Evolutionary conservation across 2,329 filamentous ascomycete genomes (phyloP), one percentile per base, ranked within the genome.

Genomic region (Fusarium sp.): DNA sequence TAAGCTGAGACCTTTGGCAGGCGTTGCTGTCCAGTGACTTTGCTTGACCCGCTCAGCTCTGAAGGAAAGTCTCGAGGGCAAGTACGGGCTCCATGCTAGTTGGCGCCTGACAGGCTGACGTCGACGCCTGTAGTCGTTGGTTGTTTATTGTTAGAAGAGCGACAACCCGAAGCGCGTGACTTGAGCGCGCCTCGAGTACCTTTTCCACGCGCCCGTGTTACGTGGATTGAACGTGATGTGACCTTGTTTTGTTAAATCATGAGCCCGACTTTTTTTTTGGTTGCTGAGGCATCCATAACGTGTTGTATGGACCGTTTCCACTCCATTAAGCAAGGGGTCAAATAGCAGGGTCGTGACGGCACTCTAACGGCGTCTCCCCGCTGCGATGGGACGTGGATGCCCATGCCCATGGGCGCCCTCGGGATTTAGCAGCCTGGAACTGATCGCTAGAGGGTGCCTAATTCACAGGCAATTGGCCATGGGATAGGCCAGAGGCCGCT

Each of bases 231-330:
- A 70, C 53, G 58, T 65, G 69, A 71, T 60, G 66, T 66, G 73
- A 65, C 62, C 59, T 56, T 68, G 63, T 53, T 71, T 67, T 63
- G 56, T 59, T 54, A 24, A 65, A 69, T 71, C 64, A 61, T 69
- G 69, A 65, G 64, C 59, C 45, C 24, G 18, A 34, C 45, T 42
- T 42, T 57, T 62, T 30, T 45, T 34, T 37, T 65, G 65, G 72
- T 75, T 75, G 73, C 73, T 73, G 68, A 75, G 73, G 73, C 73
- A 73, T 71, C 64, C 67, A 57, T 44, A 61, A 55, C 25, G 56
- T 63, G 30, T 42, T 24, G 37, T 16, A 45, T 29, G 24, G 29
- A 37, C 30, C 25, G 62, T 66, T 68, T 46, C 65, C 55, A 61
- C 65, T 37, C 53, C 57, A 32, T 54, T 34, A 68, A 63, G 67